Percentiles rank a stretch among this genome's conserved stretches.
These are phyloP conservation scores for Sambucus nigra DNA, from an alignment of 129 eudicot species.

Conservation along the genomic window DNA sequence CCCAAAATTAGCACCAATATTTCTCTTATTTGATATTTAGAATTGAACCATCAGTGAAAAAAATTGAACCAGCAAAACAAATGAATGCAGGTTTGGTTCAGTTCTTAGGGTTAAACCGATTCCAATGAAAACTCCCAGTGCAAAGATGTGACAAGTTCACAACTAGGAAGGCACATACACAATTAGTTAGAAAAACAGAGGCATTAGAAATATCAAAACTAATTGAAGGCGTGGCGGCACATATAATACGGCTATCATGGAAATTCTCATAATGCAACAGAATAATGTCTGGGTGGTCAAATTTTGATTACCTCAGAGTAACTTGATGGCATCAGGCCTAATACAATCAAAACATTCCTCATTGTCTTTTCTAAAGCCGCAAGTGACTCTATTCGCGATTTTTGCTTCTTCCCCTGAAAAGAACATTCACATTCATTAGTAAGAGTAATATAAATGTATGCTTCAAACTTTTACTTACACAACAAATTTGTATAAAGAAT, in stretches of 20 bases:
- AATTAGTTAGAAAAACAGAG: background rate
- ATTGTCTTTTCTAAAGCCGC: conserved; percentile 62
- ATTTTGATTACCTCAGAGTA: conserved; percentile 55
- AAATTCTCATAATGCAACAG: too few relatives aligned
- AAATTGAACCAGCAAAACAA: too few relatives aligned
- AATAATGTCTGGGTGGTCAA: too few relatives aligned
- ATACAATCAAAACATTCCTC: conserved; percentile 39
- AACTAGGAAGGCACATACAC: too few relatives aligned
- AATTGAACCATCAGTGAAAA: too few relatives aligned
- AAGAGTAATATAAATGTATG: background rate
- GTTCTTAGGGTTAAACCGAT: too few relatives aligned
- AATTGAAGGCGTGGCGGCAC: background rate
- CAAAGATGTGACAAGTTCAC: too few relatives aligned
- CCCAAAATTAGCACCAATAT: too few relatives aligned
- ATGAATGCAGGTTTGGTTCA: too few relatives aligned
- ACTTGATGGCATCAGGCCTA: conserved; percentile 82
- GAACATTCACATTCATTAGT: conserved; percentile 1
- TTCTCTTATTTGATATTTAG: too few relatives aligned
- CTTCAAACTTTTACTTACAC: background rate
- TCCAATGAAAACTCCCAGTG: too few relatives aligned
- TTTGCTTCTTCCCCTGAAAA: conserved; percentile 82
- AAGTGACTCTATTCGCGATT: conserved; percentile 62
- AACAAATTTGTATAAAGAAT: background rate
- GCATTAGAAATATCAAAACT: background rate
- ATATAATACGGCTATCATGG: background rate